Evolutionary conservation across 305 asterid species (phyloP), one percentile per base, ranked within the genome.

Genomic region (Fraxinus floribunda): DNA sequence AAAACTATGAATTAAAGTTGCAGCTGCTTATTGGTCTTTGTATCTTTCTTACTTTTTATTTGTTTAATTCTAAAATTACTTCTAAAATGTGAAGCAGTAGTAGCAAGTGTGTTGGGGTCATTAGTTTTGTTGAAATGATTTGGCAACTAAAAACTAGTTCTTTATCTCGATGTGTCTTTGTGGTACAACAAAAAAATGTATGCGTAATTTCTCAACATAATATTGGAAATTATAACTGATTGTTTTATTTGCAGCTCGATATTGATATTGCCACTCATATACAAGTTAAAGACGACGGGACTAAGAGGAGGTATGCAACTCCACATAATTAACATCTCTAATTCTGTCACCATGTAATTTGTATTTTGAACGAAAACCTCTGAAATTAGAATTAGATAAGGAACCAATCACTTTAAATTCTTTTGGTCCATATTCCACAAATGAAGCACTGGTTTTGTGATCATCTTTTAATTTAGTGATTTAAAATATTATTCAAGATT

Each of bases 231-330:
- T 35, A 66, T 64, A 24, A 64, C 34, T 64, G 34, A 3, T 64
- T 64, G 16, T 79, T 32, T 38, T 71, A 52, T 64, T 81, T 85
- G 81, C 93, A 94, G 99, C 87, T 92, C 78, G 94, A 93, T 89
- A 88, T 91, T 83, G 97, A 92, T 80, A 82, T 94, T 76, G 89
- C 97, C 70, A 96, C 99, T 86, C 98, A 91, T 88, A 87, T 94
- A 81, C 94, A 91, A 83, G 93, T 94, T 78, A 94, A 93, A 91
- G 98, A 89, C 44, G 98, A 92, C 82, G 99, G 99, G 36, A 95
- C 97, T 57, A 86, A 78, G 84, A 88, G 95, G 90, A 96, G 99
- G 98, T 93, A 44, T 68, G 88, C 76, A 41, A 38, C 29, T 41
- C 57, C 20, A 70, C 64, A 29, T 74, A 24, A 34, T 73, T 32